Base-by-base conservation (phyloP, 2,329 filamentous ascomycete species). In the Dactylellina leptospora region DNA sequence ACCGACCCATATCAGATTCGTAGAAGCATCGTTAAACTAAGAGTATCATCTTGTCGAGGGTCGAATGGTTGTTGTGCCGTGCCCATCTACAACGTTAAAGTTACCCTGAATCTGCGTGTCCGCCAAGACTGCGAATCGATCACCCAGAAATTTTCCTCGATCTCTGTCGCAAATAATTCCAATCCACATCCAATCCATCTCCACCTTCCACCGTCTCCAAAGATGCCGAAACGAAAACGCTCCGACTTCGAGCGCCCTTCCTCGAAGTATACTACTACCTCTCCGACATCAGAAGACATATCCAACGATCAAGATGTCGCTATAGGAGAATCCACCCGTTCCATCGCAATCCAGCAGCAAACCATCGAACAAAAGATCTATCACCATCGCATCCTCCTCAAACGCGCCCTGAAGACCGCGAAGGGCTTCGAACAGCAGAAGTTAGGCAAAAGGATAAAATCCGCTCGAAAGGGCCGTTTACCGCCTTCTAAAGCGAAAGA, bases 401-500 rank as follows among this genome's bases (percentile, higher is more conserved):
- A 59, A 23, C 84, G 86, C 66, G 88, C 88, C 0, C 83, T 93
- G 71, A 92, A 92, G 79, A 82, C 84, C 9, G 88, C 88, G 63
- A 91, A 90, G 78, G 88, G 88, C 48, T 89, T 91, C 77, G 90
- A 93, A 81, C 85, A 90, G 47, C 91, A 93, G 80, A 90, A 92
- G 74, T 84, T 86, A 51, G 82, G 83, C 13, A 82, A 90, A 70
- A 84, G 88, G 59, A 54, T 80, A 73, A 88, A 86, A 78, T 82
- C 55, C 27, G 69, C 69, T 3, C 27, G 60, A 11, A 73, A 66
- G 22, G 69, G 54, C 13, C 25, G 36, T 45, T 20, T 33, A 1
- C 30, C 53, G 5, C 13, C 42, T 30, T 11, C 47, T 16, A 56
- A 61, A 27, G 78, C 79, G 58, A 83, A 83, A 75, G 79, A 78